phyloP scores from a whole-genome alignment of 768 basidiomycete genomes.

The Xerocomellus dryophilus region DNA sequence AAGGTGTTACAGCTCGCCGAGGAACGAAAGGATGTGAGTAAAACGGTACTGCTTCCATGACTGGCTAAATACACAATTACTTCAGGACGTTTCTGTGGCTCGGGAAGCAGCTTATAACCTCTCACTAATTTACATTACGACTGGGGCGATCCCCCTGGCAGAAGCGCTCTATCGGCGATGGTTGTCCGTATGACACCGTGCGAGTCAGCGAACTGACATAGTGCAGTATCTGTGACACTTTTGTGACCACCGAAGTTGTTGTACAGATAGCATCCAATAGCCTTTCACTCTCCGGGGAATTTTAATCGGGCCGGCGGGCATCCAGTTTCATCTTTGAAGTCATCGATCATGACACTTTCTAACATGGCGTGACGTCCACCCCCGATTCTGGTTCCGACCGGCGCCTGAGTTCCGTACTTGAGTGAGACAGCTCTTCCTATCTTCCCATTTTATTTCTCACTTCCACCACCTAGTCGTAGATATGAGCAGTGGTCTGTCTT shows the following conservation, averaged over 20 bases:
- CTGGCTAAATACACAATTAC: background rate
- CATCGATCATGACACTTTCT: background rate
- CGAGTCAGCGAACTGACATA: background rate
- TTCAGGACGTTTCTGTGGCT: slow-evolving; percentile 10
- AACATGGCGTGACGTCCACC: background rate
- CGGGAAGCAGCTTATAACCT: slow-evolving; percentile 48
- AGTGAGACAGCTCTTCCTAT: background rate
- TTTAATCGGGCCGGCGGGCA: background rate
- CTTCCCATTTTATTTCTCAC: background rate
- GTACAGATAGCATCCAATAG: background rate
- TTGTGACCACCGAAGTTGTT: no score
- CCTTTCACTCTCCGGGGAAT: background rate
- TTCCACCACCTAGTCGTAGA: background rate
- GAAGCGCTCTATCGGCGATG: slow-evolving; percentile 70
- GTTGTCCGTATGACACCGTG: slow-evolving; percentile 63
- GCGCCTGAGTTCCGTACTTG: background rate
- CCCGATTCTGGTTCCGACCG: slow-evolving; percentile 5
- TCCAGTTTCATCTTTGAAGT: background rate
- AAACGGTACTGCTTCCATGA: no score
- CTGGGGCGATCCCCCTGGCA: slow-evolving; percentile 70
- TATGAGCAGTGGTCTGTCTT: background rate
- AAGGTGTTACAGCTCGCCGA: slow-evolving; percentile 65
- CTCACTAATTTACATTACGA: slow-evolving; percentile 74
- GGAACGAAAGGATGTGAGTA: slow-evolving; percentile 12
- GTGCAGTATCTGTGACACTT: background rate